Evolutionary conservation across 441 rosid genomes (phyloP).

Genomic region (Syzygium malaccense): DNA sequence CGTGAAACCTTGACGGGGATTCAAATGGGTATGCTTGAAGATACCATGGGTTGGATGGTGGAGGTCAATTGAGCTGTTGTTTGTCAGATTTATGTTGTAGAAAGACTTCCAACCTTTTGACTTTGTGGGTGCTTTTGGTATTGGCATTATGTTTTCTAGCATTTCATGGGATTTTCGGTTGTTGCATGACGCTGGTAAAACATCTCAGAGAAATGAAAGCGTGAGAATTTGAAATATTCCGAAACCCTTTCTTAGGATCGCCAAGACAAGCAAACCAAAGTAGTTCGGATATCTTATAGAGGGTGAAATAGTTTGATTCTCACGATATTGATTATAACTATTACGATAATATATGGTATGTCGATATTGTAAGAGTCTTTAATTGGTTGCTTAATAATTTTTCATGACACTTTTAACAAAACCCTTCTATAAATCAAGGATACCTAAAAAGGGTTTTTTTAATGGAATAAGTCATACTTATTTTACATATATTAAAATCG

Average conservation of each 20-base stretch:
- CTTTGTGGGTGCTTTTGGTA: not conserved
- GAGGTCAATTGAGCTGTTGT: not conserved
- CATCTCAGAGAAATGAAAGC: not conserved
- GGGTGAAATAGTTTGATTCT: not conserved
- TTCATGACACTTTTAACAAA: not conserved
- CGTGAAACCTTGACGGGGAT: not conserved
- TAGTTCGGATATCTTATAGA: not conserved
- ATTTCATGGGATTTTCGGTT: not conserved
- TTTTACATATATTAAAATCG: not conserved
- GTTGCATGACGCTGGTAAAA: not conserved
- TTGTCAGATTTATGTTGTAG: not conserved
- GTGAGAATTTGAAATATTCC: not conserved
- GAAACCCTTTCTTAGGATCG: not conserved
- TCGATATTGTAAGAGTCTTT: not conserved
- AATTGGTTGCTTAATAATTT: not conserved
- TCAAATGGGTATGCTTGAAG: conserved; percentile 7
- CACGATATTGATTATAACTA: not conserved
- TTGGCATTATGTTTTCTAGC: not conserved
- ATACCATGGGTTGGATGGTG: conserved; percentile 12
- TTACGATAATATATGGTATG: not conserved
- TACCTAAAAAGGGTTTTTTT: not conserved
- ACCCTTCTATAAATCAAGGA: not conserved
- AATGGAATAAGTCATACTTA: too few relatives aligned
- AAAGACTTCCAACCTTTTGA: not conserved
- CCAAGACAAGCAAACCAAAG: not conserved